These are phyloP conservation scores for Daldinia grandis DNA, from an alignment of 495 filamentous ascomycete species.

Conservation along the genomic window DNA sequence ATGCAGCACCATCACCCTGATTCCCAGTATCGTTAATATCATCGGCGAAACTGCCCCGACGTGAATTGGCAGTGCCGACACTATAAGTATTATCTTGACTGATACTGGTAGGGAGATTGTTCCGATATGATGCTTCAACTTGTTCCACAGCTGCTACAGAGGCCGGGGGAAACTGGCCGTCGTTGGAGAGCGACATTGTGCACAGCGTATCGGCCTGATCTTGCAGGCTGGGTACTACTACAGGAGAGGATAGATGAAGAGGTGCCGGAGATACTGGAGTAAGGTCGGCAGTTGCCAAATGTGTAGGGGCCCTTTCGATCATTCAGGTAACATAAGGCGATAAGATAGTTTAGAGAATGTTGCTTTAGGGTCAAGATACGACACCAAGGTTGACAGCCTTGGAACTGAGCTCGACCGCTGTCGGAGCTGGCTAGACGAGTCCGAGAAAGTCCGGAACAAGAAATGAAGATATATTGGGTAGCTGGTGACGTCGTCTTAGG, in stretches of 20 bases:
- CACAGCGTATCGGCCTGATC: constrained; percentile 45
- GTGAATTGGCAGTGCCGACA: background rate
- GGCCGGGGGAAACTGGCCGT: background rate
- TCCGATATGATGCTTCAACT: background rate
- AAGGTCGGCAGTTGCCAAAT: constrained; percentile 51
- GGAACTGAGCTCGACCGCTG: background rate
- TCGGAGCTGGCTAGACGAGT: background rate
- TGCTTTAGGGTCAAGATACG: background rate
- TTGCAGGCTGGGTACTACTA: constrained; percentile 51
- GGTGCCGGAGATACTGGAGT: constrained; percentile 47
- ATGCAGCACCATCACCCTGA: constrained; percentile 39
- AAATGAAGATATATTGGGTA: background rate
- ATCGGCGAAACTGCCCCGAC: background rate
- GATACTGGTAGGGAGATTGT: background rate
- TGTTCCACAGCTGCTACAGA: constrained; percentile 7
- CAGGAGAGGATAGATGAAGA: constrained; percentile 45
- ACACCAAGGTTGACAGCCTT: background rate
- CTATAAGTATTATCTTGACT: constrained; percentile 2
- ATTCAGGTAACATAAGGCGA: constrained; percentile 37
- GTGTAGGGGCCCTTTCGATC: constrained; percentile 47
- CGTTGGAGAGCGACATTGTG: constrained; percentile 20
- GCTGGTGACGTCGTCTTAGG: background rate
- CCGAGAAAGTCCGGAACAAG: background rate
- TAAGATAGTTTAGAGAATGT: constrained; percentile 27
- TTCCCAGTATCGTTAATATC: constrained; percentile 33